Evolutionary conservation across 2,329 filamentous ascomycete species (phyloP), one percentile per base, ranked within the genome.

Genomic region (Microthyrium microscopicum): DNA sequence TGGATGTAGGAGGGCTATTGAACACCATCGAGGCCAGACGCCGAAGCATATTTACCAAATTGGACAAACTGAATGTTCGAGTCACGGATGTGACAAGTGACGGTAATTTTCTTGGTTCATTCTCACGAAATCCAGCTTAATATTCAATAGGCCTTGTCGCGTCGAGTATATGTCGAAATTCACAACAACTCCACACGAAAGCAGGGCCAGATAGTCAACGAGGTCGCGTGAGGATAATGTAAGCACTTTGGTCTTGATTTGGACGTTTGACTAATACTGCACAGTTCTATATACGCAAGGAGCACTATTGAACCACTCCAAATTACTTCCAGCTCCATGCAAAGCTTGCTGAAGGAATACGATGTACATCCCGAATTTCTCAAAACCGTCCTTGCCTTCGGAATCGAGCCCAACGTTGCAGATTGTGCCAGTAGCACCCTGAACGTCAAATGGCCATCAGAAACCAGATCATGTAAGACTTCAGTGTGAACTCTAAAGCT

Each of bases 211-310:
- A 25, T n/a, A n/a, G n/a, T n/a, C n/a, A n/a, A n/a, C n/a, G n/a
- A n/a, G n/a, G n/a, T n/a, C n/a, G n/a, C n/a, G n/a, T n/a, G n/a
- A n/a, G n/a, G n/a, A n/a, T n/a, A n/a, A n/a, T n/a, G n/a, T n/a
- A n/a, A n/a, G n/a, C n/a, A n/a, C n/a, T n/a, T n/a, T n/a, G n/a
- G n/a, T n/a, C n/a, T n/a, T n/a, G n/a, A n/a, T n/a, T n/a, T n/a
- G n/a, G n/a, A n/a, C n/a, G n/a, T n/a, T n/a, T n/a, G n/a, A n/a
- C n/a, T n/a, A n/a, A 32, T 13, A 9, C 13, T 6, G 11, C 13
- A 7, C 30, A 32, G 30, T 20, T 32, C 30, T n/a, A 32, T 32
- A 9, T 32, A 9, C 21, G 21, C 30, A 4, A 13, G 25, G 15
- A 22, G 11, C 11, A 32, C 30, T 3, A 32, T 32, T 20, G 11